Base-by-base conservation (phyloP, 768 basidiomycete species). In the Collybia sordida region DNA sequence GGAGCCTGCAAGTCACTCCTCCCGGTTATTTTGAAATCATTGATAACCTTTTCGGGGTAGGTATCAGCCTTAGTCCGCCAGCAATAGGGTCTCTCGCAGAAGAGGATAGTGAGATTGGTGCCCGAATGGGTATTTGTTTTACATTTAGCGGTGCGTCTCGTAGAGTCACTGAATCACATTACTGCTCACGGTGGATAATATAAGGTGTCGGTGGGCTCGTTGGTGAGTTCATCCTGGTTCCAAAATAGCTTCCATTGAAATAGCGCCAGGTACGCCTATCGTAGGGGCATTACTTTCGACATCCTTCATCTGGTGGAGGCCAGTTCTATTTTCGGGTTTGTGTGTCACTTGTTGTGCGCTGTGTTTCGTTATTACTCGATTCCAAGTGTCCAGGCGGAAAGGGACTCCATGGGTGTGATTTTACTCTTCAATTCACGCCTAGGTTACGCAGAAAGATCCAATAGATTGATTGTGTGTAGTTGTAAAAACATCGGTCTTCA, bases 281-380 rank as follows among this genome's bases (percentile, higher is more conserved):
- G 75, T 75, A 27, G 84, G 84, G 0, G 76, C 80, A 4, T 64
- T 85, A 21, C 72, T 86, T 7, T 74, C 80, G 0, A 53, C 68
- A 8, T 61, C 69, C 0, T 83, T 77, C 50, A 57, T 77, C 5
- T 86, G 84, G 84, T 83, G 80, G 79, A 69, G 77, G 28, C 79
- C 80, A 0, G 75, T 75, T 9, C 48, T 83, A 6, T 86, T 83
- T 55, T 69, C 76, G 21, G 82, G 80, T 31, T 19, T 72, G n/a
- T 71, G 61, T 50, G 66, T 73, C 14, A 44, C 60, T 17, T 55
- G 44, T 37, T 70, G 67, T 3, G 59, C 56, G 5, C 40, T 58
- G 18, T 69, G 68, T 43, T 72, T 72, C 54, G 47, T 51, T 39
- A 44, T 58, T 5, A 57, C 69, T 6, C 50, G 71, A 21, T 53